Evolutionary conservation across 139 green algal species (phyloP).

Genomic region (Trebouxia sp.): DNA sequence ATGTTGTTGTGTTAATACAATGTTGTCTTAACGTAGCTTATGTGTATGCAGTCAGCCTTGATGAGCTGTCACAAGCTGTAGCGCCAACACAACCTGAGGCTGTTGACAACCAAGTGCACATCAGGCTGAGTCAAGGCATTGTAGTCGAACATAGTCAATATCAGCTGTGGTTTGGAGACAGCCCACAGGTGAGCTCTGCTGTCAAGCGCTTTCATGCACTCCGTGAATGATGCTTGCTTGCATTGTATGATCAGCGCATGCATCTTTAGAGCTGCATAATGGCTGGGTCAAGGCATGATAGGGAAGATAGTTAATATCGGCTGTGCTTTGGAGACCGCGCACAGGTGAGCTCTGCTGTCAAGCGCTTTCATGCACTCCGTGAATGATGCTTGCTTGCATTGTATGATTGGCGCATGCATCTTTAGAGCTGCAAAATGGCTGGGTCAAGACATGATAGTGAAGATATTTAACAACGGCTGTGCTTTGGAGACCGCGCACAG

Average conservation of each 20-base stretch:
- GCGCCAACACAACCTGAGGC: not conserved
- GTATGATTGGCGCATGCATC: not conserved
- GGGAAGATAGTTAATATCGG: not conserved
- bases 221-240: too few relatives aligned
- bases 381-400: not conserved
- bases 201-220: too few relatives aligned
- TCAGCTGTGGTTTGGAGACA: conserved; percentile 45
- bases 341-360: conserved; percentile 31
- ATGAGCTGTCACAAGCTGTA: not conserved
- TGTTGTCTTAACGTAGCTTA: not conserved
- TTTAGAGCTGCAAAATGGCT: not conserved
- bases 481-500: conserved; percentile 51
- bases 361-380: too few relatives aligned
- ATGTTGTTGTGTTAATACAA: not conserved
- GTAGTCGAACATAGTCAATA: not conserved
- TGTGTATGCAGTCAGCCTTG: not conserved
- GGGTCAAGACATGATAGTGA: not conserved
- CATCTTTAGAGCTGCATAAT: not conserved
- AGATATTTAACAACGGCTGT: conserved; percentile 12
- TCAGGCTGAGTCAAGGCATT: not conserved
- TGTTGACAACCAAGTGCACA: not conserved
- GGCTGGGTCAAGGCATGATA: not conserved
- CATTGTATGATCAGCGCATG: not conserved
- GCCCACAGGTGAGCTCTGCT: conserved; percentile 34
- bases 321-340: conserved; percentile 47